Conservation (phyloP, 345 rosid genomes). For the Moricandia arvensis region DNA sequence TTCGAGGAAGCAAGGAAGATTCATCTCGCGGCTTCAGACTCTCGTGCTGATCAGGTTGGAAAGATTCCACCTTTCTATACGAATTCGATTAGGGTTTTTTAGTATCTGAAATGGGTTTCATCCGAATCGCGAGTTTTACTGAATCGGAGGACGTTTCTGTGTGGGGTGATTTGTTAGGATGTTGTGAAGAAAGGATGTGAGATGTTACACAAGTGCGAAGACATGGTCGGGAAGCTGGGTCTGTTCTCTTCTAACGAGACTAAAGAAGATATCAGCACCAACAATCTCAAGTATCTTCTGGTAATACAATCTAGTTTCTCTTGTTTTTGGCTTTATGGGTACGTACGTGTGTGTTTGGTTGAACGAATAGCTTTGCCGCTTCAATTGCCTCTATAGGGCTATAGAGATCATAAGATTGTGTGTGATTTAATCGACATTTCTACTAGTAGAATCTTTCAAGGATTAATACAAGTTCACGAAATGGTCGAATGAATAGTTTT, state of each 20-base stretch:
- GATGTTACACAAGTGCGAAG: constrained; percentile 72
- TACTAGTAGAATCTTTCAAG: not conserved
- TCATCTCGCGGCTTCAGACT: constrained; percentile 57
- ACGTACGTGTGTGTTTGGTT: too few species aligned
- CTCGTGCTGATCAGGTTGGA: constrained; percentile 65
- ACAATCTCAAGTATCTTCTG: constrained; percentile 80
- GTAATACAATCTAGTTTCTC: constrained; percentile 35
- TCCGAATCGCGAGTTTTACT: not conserved
- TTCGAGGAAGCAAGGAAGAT: constrained; percentile 81
- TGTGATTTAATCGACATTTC: too few species aligned
- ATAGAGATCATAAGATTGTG: too few species aligned
- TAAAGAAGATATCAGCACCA: constrained; percentile 81
- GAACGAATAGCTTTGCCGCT: too few species aligned
- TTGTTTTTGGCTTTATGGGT: not conserved
- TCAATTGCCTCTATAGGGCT: too few species aligned
- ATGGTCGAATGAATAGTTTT: not conserved
- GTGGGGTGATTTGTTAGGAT: constrained; percentile 41
- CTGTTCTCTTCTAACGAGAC: constrained; percentile 87
- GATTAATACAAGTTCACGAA: not conserved
- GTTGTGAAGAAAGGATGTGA: constrained; percentile 67
- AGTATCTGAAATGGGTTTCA: not conserved
- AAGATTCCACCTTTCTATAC: not conserved
- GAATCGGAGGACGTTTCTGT: constrained; percentile 1
- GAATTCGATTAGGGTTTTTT: constrained; percentile 12
- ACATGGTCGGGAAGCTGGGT: constrained; percentile 75